phyloP scores from a whole-genome alignment of 441 rosid genomes.

The Euphorbia schlechtendalii region DNA sequence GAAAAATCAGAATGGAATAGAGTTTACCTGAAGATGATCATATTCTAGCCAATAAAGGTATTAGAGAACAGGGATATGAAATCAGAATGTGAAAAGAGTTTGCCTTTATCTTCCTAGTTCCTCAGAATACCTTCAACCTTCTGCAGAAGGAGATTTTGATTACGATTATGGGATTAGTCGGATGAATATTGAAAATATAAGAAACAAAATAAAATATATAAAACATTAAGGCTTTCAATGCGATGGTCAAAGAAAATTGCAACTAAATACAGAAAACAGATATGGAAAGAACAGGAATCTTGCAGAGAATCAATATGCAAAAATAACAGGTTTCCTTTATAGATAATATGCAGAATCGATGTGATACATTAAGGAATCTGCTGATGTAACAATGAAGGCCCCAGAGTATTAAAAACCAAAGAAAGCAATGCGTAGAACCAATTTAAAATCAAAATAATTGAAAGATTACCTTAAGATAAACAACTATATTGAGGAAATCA shows the following conservation, averaged over 20 bases:
- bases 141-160: slow-evolving; percentile 17
- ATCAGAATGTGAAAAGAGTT: too few species aligned
- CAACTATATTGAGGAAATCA: not conserved
- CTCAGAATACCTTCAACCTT: slow-evolving; percentile 14
- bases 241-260: not conserved
- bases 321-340: not conserved
- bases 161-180: not conserved
- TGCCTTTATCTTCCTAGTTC: not conserved
- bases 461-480: not conserved
- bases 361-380: not conserved
- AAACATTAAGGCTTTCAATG: not conserved
- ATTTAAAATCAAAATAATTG: not conserved
- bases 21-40: slow-evolving; percentile 23
- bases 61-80: slow-evolving; percentile 11
- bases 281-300: not conserved
- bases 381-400: not conserved
- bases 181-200: not conserved
- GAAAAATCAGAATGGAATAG: not conserved
- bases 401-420: not conserved
- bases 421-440: not conserved
- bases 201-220: not conserved
- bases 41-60: slow-evolving; percentile 9
- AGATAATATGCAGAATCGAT: not conserved
- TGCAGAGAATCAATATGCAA: not conserved
- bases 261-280: not conserved